Evolutionary conservation across 257 asterid species (phyloP).

Genomic region (Petunia axillaris): DNA sequence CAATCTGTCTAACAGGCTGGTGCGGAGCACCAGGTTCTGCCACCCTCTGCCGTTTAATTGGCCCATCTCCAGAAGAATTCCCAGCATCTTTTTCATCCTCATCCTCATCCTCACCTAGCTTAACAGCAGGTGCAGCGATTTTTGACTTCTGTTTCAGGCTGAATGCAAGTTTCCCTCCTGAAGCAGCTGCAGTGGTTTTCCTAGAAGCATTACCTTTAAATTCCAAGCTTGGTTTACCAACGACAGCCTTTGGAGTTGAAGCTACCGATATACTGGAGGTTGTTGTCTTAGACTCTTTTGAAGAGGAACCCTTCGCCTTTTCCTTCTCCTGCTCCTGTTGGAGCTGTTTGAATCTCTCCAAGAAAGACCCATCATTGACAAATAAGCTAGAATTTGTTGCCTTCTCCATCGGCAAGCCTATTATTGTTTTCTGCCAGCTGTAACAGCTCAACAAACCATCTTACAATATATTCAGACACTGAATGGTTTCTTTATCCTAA

Average conservation of each 20-base stretch:
- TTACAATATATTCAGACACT: constrained; percentile 55
- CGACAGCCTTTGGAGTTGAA: constrained; percentile 69
- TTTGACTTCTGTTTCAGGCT: constrained; percentile 89
- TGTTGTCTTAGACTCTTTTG: constrained; percentile 43
- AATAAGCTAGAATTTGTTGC: constrained; percentile 60
- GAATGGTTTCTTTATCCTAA: constrained; percentile 24
- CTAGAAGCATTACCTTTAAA: constrained; percentile 49
- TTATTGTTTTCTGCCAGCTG: constrained; percentile 44
- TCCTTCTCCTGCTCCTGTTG: constrained; percentile 70
- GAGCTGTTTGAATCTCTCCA: constrained; percentile 96
- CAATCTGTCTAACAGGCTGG: constrained; percentile 54
- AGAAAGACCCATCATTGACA: constrained; percentile 93
- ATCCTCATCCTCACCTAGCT: constrained; percentile 78
- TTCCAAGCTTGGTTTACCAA: constrained; percentile 50
- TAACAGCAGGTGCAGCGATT: constrained; percentile 69
- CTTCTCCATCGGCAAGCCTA: constrained; percentile 70
- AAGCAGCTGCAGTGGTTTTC: constrained; percentile 48
- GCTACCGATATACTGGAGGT: constrained; percentile 49
- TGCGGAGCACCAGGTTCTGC: constrained; percentile 49
- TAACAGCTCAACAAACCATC: constrained; percentile 80
- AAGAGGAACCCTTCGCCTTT: constrained; percentile 42
- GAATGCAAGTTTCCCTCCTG: constrained; percentile 86
- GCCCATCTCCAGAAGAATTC: constrained; percentile 62
- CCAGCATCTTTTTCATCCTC: constrained; percentile 66
- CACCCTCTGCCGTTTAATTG: constrained; percentile 72